Conservation (phyloP, 2,329 filamentous ascomycete genomes). For the Apiospora phragmitis region DNA sequence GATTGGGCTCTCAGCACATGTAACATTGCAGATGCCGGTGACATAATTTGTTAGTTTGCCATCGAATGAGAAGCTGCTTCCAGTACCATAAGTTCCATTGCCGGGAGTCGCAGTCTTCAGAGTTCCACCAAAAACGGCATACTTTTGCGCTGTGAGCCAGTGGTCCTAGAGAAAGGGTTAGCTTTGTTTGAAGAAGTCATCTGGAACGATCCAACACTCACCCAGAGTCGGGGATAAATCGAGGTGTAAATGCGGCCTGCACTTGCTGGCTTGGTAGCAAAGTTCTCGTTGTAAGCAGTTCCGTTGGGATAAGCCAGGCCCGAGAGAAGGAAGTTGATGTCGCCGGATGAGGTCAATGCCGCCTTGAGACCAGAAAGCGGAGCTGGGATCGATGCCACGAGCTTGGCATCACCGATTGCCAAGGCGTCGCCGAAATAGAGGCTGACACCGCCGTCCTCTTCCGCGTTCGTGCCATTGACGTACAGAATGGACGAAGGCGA, state of each 20-base stretch:
- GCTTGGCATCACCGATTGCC: conserved; percentile 26
- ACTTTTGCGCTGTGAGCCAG: conserved; percentile 55
- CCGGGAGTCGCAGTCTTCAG: conserved; percentile 31
- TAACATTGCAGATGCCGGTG: conserved; percentile 34
- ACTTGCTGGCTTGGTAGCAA: conserved; percentile 45
- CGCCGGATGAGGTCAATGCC: conserved; percentile 29
- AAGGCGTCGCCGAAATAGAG: conserved; percentile 38
- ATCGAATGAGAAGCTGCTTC: conserved; percentile 29
- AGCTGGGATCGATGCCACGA: conserved; percentile 37
- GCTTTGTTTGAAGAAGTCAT: not conserved
- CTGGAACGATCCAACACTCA: conserved; percentile 15
- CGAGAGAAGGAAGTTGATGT: conserved; percentile 42
- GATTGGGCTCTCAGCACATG: conserved; percentile 45
- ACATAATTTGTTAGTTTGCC: conserved; percentile 36
- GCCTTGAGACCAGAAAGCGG: conserved; percentile 41
- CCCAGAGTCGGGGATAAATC: conserved; percentile 61
- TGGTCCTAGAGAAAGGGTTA: conserved; percentile 37
- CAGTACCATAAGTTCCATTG: not conserved
- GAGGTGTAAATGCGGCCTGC: conserved; percentile 57
- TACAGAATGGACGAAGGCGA: conserved; percentile 47
- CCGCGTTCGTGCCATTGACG: conserved; percentile 48
- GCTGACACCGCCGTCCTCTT: conserved; percentile 40
- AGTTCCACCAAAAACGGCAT: conserved; percentile 61
- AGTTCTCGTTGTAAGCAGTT: conserved; percentile 54
- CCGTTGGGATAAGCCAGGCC: conserved; percentile 58